Base-by-base conservation (phyloP, 495 filamentous ascomycete genomes). In the Emericellopsis terricola region DNA sequence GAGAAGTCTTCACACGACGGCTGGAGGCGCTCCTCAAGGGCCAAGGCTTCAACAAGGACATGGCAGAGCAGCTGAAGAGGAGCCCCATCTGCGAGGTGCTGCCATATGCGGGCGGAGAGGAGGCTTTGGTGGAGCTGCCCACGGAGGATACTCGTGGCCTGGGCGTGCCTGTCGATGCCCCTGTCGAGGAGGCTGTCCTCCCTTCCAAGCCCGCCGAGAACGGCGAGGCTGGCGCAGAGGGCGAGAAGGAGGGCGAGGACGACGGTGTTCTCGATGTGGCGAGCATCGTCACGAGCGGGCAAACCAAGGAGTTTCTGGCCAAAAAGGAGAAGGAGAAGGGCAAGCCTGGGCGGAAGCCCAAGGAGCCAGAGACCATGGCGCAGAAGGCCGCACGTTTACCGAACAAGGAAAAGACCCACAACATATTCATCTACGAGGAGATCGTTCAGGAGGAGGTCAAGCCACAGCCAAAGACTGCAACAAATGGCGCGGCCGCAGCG, bases 241-340 rank as follows among this genome's bases (percentile, higher is more conserved):
- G 52, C 0, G 58, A 62, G 19, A 59, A 64, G 31, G 56, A 53
- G 4, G 55, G 60, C 3, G 73, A 76, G 16, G 66, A 74, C 8
- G 89, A 97, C 34, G 89, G 89, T 2, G 81, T 89, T 3, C 59
- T 96, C 10, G 85, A 97, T 48, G 84, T 97, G 19, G 89, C 89
- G 15, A 87, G 76, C 38, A 92, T 97, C 42, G 85, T 97, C 15
- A 70, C 73, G 1, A 84, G 78, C 38, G 91, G 89, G 23, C 82
- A 94, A 56, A 87, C 86, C 28, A 76, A 72, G 35, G 91, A 96
- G 44, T 94, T 83, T 43, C 62, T 97, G 8, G 86, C 83, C 4
- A 81, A 79, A 47, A 78, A 83, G 46, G 91, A 96, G 43, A 84
- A 78, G 53, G 83, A 92, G 47, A 94, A 92, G 59, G 79, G 73